phyloP scores from a whole-genome alignment of 331 rosid genomes.

The Quercus lobata region DNA sequence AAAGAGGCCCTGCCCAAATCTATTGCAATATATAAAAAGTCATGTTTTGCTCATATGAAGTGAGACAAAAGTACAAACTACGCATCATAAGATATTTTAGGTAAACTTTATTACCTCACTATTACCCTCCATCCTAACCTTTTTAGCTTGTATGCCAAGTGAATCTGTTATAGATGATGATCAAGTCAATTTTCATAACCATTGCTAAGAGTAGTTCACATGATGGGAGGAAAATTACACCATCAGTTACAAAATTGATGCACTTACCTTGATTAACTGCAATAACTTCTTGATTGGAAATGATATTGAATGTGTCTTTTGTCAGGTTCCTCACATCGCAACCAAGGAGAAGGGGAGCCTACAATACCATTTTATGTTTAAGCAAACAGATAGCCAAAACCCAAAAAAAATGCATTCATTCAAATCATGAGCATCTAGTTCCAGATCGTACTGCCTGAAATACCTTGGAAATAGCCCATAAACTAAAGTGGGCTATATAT shows the following conservation, averaged over 20 bases:
- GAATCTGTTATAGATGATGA: slow-evolving; percentile 39
- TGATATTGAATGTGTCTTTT: slow-evolving; percentile 47
- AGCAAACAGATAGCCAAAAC: neutral
- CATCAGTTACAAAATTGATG: neutral
- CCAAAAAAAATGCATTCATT: neutral
- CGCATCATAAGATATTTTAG: neutral
- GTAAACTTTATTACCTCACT: slow-evolving; percentile 54
- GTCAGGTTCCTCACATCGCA: slow-evolving; percentile 74
- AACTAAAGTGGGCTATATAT: slow-evolving; percentile 85
- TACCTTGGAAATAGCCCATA: slow-evolving; percentile 93
- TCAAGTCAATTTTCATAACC: neutral
- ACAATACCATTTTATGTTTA: slow-evolving; percentile 12
- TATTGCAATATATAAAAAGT: slow-evolving; percentile 16
- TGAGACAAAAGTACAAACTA: neutral
- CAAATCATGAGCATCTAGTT: neutral
- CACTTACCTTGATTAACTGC: slow-evolving; percentile 77
- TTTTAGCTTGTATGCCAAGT: slow-evolving; percentile 84
- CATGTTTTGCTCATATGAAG: slow-evolving; percentile 2
- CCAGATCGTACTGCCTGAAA: neutral
- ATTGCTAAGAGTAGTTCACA: neutral
- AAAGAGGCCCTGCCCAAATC: slow-evolving; percentile 95
- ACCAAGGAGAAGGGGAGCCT: slow-evolving; percentile 98
- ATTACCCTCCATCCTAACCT: slow-evolving; percentile 83
- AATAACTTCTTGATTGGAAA: slow-evolving; percentile 68
- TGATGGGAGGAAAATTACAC: neutral